Conservation (phyloP, 1,139 yeast genomes). For the Wickerhamomyces sp. region DNA sequence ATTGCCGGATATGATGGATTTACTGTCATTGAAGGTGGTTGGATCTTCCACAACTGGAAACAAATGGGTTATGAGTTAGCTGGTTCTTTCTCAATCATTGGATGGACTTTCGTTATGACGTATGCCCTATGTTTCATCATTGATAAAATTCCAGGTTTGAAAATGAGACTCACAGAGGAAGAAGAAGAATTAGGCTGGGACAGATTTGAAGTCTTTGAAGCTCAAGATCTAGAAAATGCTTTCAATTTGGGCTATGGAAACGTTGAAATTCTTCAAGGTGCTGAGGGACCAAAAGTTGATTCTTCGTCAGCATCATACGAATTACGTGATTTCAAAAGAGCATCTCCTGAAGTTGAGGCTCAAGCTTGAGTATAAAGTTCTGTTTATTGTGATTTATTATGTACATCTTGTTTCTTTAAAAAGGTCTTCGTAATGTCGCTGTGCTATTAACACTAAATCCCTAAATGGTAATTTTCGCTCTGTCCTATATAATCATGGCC, state of each 20-base stretch:
- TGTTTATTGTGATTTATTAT: no score
- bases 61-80: conserved; percentile 51
- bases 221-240: conserved; percentile 1
- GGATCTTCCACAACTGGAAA: conserved; percentile 46
- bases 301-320: not conserved
- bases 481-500: no score
- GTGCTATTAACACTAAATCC: no score
- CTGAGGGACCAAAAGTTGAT: not conserved
- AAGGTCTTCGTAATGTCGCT: no score
- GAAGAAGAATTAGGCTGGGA: conserved; percentile 44
- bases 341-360: no score
- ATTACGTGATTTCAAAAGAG: no score
- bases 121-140: conserved; percentile 37
- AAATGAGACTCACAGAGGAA: conserved; percentile 38
- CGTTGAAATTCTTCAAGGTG: conserved; percentile 1
- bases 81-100: conserved; percentile 34
- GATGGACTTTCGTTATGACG: conserved; percentile 41
- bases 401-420: no score
- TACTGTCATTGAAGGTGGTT: conserved; percentile 44
- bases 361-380: no score
- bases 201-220: conserved; percentile 33
- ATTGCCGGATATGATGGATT: conserved; percentile 44
- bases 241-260: not conserved
- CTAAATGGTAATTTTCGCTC: no score
- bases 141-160: conserved; percentile 43